phyloP scores from a whole-genome alignment of 23 red algal genomes.

The Gracilaria caudata region DNA sequence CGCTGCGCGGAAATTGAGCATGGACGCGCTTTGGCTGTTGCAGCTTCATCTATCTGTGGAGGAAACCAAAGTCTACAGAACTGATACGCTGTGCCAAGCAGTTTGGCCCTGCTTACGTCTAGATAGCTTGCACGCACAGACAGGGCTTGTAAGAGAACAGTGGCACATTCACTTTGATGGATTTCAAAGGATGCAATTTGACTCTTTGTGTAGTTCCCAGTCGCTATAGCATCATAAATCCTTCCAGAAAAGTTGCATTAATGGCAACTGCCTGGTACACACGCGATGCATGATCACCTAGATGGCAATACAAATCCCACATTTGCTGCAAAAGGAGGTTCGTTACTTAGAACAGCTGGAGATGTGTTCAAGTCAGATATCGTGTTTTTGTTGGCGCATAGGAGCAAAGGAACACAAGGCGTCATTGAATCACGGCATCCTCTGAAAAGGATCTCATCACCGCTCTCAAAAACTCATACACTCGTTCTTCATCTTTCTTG shows the following conservation, averaged over 20 bases:
- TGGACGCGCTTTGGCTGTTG: not conserved
- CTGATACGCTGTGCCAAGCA: not conserved
- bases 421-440: not conserved
- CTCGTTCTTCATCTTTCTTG: conserved; percentile 45
- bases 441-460: conserved; percentile 22
- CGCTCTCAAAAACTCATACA: conserved; percentile 31
- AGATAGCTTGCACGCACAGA: not conserved
- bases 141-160: conserved; percentile 29
- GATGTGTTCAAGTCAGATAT: too few species aligned
- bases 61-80: too few species aligned
- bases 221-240: conserved; percentile 65
- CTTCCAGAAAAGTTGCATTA: conserved; percentile 41
- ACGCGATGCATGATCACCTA: conserved; percentile 41
- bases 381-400: not conserved
- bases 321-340: too few species aligned
- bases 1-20: too few species aligned
- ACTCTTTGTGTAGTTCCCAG: conserved; percentile 58
- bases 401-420: not conserved
- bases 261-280: conserved; percentile 66
- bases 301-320: not conserved
- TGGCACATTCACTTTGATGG: conserved; percentile 69
- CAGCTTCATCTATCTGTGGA: not conserved
- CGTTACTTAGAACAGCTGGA: not conserved
- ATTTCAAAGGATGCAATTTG: conserved; percentile 74
- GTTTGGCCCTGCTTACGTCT: not conserved